phyloP scores from a whole-genome alignment of 2,329 filamentous ascomycete species.

The Alternaria infectoria region DNA sequence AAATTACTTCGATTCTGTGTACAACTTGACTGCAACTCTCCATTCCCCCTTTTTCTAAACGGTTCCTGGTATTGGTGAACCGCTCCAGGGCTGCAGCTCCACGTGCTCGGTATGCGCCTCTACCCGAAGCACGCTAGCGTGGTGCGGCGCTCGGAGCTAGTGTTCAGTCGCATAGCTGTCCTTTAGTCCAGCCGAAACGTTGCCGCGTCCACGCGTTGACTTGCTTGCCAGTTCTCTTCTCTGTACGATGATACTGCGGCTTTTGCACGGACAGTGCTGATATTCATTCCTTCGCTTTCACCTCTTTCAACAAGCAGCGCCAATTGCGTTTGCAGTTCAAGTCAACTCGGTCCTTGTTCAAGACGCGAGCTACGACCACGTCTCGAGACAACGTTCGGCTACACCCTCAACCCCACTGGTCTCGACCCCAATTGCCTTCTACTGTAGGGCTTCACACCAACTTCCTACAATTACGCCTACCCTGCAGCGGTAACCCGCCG shows the following conservation, averaged over 20 bases:
- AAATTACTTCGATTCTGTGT: not conserved
- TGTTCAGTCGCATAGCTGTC: constrained; percentile 38
- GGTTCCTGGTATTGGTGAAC: not conserved
- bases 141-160: constrained; percentile 20
- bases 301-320: constrained; percentile 3
- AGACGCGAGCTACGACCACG: constrained; percentile 5
- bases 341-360: constrained; percentile 4
- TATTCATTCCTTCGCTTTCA: constrained; percentile 24
- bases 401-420: constrained; percentile 18
- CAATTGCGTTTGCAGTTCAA: constrained; percentile 19
- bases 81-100: constrained; percentile 6
- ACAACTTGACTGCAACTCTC: not conserved
- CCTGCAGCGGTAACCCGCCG: constrained; percentile 18
- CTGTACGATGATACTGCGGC: constrained; percentile 32
- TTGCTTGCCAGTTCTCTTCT: constrained; percentile 23
- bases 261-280: constrained; percentile 30
- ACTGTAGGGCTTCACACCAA: not conserved
- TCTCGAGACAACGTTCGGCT: constrained; percentile 11
- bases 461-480: constrained; percentile 2
- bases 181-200: constrained; percentile 37
- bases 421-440: constrained; percentile 13
- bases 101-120: constrained; percentile 17
- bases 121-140: constrained; percentile 24
- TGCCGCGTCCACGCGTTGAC: constrained; percentile 30
- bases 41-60: not conserved